Base-by-base conservation (phyloP, 768 basidiomycete genomes). In the Coprinellus micaceus region DNA sequence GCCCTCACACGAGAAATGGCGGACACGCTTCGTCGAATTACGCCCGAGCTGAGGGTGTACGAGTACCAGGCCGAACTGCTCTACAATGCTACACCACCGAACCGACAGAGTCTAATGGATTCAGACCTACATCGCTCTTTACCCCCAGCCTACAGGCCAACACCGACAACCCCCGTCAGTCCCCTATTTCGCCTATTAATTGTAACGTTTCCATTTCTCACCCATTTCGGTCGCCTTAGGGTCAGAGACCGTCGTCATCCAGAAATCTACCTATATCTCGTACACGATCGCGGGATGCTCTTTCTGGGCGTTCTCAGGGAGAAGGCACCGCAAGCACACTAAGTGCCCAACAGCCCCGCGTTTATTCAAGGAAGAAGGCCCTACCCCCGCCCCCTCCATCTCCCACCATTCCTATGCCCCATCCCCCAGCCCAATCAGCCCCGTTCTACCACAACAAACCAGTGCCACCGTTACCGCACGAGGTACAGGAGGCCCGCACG, bases 1-100 rank as follows among this genome's bases (percentile, higher is more conserved):
- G 74, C 77, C 1, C 70, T 91, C 10, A 69, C 78, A 9, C 73
- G 74, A 28, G 77, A 80, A 33, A 79, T 81, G 71, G 72, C 77
- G 4, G 78, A 82, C 19, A 77, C 69, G 55, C 69, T 85, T 45
- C 68, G 69, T 52, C 71, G 71, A 43, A 71, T 78, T 3, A 69
- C 69, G n/a, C 72, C 74, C 65, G 76, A 78, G 58, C 64, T 78
- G 44, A 73, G 82, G 3, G 67, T 74, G 19, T 73, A 72, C 58
- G 80, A 80, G 61, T 80, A 76, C 60, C 71, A 77, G 25, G 79
- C 78, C 37, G 79, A 80, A 62, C 70, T 72, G 59, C 69, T 74
- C 4, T 74, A 76, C 65, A 69, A 69, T 37, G 69, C 68, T 49
- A 74, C 76, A 13, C 73, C 33, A 72, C 73, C 29, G 60, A 70